Evolutionary conservation across 441 rosid genomes (phyloP).

Genomic region (Flueggea neowawraea): DNA sequence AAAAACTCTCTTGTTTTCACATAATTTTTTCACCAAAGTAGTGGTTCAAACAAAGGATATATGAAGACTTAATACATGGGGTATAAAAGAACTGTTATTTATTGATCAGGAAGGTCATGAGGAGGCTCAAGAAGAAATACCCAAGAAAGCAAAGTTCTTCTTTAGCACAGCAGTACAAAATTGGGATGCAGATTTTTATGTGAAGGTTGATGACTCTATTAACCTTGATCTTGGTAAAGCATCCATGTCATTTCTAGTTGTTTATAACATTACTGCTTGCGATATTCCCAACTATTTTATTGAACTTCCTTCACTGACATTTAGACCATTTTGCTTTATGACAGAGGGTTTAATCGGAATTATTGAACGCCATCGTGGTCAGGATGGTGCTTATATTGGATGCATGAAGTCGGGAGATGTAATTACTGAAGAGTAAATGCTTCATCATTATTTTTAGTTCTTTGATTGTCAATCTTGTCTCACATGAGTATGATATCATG

Average conservation of each 20-base stretch:
- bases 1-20: constrained; percentile 5
- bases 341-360: constrained; percentile 80
- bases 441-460: constrained; percentile 12
- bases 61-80: constrained; percentile 13
- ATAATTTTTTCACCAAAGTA: not conserved
- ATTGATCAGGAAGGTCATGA: constrained; percentile 71
- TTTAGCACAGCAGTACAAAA: constrained; percentile 81
- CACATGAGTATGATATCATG: not conserved
- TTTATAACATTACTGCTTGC: constrained; percentile 14
- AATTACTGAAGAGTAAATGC: constrained; percentile 61
- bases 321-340: constrained; percentile 18
- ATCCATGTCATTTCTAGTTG: constrained; percentile 5
- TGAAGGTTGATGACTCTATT: constrained; percentile 85
- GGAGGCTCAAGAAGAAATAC: constrained; percentile 92
- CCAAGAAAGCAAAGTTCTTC: constrained; percentile 85
- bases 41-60: constrained; percentile 6
- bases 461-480: constrained; percentile 6
- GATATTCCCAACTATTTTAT: constrained; percentile 7
- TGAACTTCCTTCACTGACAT: not conserved
- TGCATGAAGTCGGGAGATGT: constrained; percentile 99
- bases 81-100: constrained; percentile 10
- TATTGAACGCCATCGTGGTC: constrained; percentile 66
- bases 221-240: constrained; percentile 77
- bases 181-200: constrained; percentile 96
- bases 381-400: constrained; percentile 82